Percentiles rank a stretch among this genome's conserved stretches.
Evolutionary conservation across 495 filamentous ascomycete genomes (phyloP).

Genomic region (Tuber calosporum): DNA sequence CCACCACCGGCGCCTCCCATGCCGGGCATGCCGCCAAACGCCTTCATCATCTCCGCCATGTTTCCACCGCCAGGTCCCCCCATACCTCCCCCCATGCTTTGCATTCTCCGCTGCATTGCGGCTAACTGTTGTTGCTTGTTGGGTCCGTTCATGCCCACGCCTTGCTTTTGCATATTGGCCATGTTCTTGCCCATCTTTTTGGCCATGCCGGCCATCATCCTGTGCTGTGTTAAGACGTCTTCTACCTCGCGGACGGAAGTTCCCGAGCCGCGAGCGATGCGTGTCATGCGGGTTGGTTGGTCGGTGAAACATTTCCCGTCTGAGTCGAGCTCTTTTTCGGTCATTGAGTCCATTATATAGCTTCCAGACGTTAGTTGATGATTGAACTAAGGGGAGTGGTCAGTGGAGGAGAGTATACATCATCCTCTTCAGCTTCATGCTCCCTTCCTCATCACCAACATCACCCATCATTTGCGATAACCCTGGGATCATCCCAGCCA

Average conservation of each 20-base stretch:
- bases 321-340: slow-evolving; percentile 81
- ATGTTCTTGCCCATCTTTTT: slow-evolving; percentile 96
- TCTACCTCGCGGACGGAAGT: slow-evolving; percentile 93
- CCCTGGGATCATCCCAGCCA: slow-evolving; percentile 98
- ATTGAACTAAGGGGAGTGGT: neutral
- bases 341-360: slow-evolving; percentile 98
- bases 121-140: slow-evolving; percentile 92
- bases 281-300: slow-evolving; percentile 87
- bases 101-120: slow-evolving; percentile 92
- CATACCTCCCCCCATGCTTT: slow-evolving; percentile 75
- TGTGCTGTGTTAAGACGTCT: slow-evolving; percentile 91
- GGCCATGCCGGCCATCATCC: slow-evolving; percentile 98
- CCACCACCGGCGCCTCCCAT: slow-evolving; percentile 47
- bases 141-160: slow-evolving; percentile 77
- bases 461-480: slow-evolving; percentile 84
- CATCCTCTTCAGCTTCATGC: slow-evolving; percentile 89
- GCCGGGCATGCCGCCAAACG: slow-evolving; percentile 57
- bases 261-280: slow-evolving; percentile 80
- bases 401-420: slow-evolving; percentile 45
- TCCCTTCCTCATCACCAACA: slow-evolving; percentile 94
- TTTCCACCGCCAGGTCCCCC: slow-evolving; percentile 60
- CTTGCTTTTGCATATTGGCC: slow-evolving; percentile 92
- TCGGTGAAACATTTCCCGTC: slow-evolving; percentile 92
- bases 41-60: slow-evolving; percentile 79
- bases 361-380: slow-evolving; percentile 19